phyloP scores from a whole-genome alignment of 108 stramenopile species.

The Schizochytrium sp. region DNA sequence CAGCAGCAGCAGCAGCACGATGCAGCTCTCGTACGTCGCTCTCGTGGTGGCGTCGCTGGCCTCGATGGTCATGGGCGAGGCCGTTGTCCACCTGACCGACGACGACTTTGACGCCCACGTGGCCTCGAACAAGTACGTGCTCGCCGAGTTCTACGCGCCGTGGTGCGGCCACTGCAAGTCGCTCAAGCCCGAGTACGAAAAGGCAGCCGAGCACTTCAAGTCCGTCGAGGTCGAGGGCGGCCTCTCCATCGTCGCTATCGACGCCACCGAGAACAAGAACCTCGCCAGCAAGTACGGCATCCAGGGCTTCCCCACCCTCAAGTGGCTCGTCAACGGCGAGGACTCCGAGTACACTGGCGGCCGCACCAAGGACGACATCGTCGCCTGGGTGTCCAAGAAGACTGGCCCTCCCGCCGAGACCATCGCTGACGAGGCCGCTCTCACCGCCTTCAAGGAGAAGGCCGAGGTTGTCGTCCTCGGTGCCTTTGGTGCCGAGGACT shows the following conservation, averaged over 20 bases:
- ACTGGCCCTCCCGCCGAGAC: conserved; percentile 42
- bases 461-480: conserved; percentile 42
- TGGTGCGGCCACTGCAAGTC: conserved; percentile 63
- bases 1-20: background rate
- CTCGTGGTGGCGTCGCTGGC: background rate
- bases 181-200: conserved; percentile 51
- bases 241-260: conserved; percentile 43
- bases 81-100: conserved; percentile 42
- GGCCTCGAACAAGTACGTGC: conserved; percentile 31
- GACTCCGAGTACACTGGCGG: conserved; percentile 45
- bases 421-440: conserved; percentile 28
- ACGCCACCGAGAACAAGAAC: conserved; percentile 47
- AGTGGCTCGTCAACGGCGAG: conserved; percentile 50
- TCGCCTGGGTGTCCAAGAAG: conserved; percentile 48
- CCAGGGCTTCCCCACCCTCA: conserved; percentile 53
- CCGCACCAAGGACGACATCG: conserved; percentile 46
- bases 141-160: conserved; percentile 60
- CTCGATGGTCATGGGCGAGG: conserved; percentile 32
- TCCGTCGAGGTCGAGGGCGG: conserved; percentile 19
- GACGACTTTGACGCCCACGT: conserved; percentile 53
- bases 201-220: conserved; percentile 41
- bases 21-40: background rate
- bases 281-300: conserved; percentile 38
- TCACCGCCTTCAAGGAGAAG: conserved; percentile 28
- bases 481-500: conserved; percentile 33